Conservation (phyloP, 208 protist species). For the Angomonas ambiguus region DNA sequence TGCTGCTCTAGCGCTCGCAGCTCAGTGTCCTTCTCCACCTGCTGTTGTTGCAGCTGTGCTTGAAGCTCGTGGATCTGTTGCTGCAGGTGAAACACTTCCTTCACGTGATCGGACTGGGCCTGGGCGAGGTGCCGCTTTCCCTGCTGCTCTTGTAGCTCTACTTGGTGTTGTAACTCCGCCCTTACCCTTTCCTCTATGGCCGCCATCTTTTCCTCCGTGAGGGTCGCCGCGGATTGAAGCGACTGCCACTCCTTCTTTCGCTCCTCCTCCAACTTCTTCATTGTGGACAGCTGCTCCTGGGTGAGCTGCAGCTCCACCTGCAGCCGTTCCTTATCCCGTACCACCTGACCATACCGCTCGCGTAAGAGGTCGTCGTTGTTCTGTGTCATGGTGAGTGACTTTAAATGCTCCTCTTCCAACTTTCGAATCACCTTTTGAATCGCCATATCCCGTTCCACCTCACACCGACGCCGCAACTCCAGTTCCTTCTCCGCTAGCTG, state of each 20-base stretch:
- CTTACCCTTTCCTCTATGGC: constrained; percentile 52
- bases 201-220: constrained; percentile 45
- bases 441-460: constrained; percentile 71
- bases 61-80: constrained; percentile 29
- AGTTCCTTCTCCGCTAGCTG: constrained; percentile 55
- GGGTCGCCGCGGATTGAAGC: constrained; percentile 31
- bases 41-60: constrained; percentile 32
- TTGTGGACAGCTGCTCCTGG: constrained; percentile 48
- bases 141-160: constrained; percentile 57
- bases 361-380: constrained; percentile 58
- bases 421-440: constrained; percentile 59
- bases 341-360: constrained; percentile 50
- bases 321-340: constrained; percentile 65
- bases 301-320: constrained; percentile 65
- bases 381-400: constrained; percentile 39
- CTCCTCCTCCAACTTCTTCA: constrained; percentile 28
- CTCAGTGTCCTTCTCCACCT: constrained; percentile 40
- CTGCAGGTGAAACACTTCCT: constrained; percentile 46
- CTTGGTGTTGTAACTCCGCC: constrained; percentile 39
- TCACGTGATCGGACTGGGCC: constrained; percentile 54
- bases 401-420: constrained; percentile 61
- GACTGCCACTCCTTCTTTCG: constrained; percentile 44
- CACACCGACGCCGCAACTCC: constrained; percentile 48
- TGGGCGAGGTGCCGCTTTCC: constrained; percentile 65
- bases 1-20: constrained; percentile 64